Conservation (phyloP, 2,329 filamentous ascomycete genomes). For the Diaporthe aspalathi region DNA sequence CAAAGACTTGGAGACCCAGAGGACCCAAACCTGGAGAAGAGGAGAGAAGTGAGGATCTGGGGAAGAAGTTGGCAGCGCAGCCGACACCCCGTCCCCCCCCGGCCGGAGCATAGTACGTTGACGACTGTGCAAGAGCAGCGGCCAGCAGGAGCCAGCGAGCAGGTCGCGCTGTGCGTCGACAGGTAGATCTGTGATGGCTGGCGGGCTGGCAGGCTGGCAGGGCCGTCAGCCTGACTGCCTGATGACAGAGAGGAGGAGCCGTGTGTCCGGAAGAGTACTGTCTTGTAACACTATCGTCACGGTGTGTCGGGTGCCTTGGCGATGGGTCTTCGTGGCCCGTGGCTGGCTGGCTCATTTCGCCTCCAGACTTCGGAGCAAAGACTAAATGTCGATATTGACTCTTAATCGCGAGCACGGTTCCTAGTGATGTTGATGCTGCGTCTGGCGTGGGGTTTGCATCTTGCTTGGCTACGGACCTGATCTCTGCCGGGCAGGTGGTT, state of each 20-base stretch:
- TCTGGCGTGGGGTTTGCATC: slow-evolving; percentile 26
- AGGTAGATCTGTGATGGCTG: slow-evolving; percentile 1
- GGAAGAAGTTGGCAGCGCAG: slow-evolving; percentile 15
- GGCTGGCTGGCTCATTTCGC: slow-evolving; percentile 32
- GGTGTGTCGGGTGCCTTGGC: slow-evolving; percentile 23
- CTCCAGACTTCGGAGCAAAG: slow-evolving; percentile 33
- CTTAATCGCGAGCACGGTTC: slow-evolving; percentile 32
- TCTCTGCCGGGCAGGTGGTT: background rate
- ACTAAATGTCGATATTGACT: slow-evolving; percentile 29
- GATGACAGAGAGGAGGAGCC: background rate
- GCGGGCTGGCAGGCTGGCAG: slow-evolving; percentile 1
- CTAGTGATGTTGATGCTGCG: slow-evolving; percentile 9
- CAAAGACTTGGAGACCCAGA: background rate
- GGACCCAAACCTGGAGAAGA: slow-evolving; percentile 30
- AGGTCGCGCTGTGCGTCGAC: background rate
- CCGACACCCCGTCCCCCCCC: no score
- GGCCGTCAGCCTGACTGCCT: slow-evolving; percentile 2
- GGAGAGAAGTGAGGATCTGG: slow-evolving; percentile 29
- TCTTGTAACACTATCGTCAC: slow-evolving; percentile 1
- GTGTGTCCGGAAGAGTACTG: background rate
- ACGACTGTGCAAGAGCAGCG: slow-evolving; percentile 9
- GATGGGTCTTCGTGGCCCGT: slow-evolving; percentile 26
- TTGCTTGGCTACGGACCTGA: background rate
- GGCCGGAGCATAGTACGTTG: slow-evolving; percentile 16
- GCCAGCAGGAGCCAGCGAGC: slow-evolving; percentile 5